Evolutionary conservation across 2,329 filamentous ascomycete species (phyloP).

Genomic region (Davidsoniella neocaledoniae): DNA sequence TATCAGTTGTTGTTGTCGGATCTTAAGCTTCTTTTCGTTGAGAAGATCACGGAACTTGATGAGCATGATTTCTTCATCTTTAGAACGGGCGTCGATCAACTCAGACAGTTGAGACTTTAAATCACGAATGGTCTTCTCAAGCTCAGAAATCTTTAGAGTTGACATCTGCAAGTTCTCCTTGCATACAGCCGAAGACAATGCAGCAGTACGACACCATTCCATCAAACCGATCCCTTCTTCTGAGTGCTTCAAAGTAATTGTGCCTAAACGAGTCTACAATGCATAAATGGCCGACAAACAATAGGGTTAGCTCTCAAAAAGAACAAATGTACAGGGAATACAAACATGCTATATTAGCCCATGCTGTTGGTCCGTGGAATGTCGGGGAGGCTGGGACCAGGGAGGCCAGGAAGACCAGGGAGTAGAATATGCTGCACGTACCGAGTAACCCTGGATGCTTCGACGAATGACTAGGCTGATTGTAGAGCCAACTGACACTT

Average conservation of each 20-base stretch:
- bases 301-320: not conserved
- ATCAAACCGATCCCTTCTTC: constrained; percentile 45
- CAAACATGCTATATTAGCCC: too few species aligned
- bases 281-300: not conserved
- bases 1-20: constrained; percentile 47
- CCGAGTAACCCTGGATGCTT: constrained; percentile 51
- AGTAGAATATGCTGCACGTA: constrained; percentile 22
- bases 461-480: constrained; percentile 48
- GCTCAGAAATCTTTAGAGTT: constrained; percentile 24
- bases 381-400: not conserved
- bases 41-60: constrained; percentile 54
- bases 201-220: constrained; percentile 50
- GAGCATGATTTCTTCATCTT: constrained; percentile 48
- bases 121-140: constrained; percentile 39
- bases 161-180: constrained; percentile 26
- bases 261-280: constrained; percentile 49
- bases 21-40: constrained; percentile 69
- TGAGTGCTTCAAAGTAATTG: constrained; percentile 38
- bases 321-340: not conserved
- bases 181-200: constrained; percentile 29
- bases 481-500: constrained; percentile 33
- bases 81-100: constrained; percentile 46
- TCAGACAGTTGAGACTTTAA: constrained; percentile 49
- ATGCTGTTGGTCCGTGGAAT: not conserved
- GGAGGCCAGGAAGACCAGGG: not conserved